A percentile compares a stretch with the other conserved stretches of the same genome.
Evolutionary conservation across 352 stramenopile species (phyloP).

Genomic region (Phytophthora pini): DNA sequence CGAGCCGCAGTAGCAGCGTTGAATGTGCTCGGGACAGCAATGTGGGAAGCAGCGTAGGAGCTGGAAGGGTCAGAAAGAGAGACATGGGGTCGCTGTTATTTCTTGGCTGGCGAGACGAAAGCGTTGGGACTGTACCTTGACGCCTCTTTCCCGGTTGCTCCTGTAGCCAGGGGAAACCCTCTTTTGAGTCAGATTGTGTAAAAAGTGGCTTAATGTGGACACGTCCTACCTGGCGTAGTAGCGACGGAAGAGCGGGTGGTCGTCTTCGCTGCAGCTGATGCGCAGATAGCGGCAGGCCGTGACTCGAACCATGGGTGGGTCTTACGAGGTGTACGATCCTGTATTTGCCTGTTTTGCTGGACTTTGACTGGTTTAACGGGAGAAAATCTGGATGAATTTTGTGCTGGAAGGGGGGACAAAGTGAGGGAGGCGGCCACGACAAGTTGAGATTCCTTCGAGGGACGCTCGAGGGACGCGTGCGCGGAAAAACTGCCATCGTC

Average conservation of each 20-base stretch:
- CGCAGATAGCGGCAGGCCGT: slow-evolving; percentile 29
- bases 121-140: too few species aligned
- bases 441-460: too few species aligned
- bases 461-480: too few species aligned
- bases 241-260: slow-evolving; percentile 41
- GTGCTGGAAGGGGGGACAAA: too few species aligned
- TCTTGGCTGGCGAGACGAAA: slow-evolving; percentile 2
- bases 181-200: slow-evolving; percentile 1
- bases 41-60: slow-evolving; percentile 54
- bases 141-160: too few species aligned
- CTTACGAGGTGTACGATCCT: too few species aligned
- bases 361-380: neutral
- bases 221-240: slow-evolving; percentile 37
- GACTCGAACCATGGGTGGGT: slow-evolving; percentile 17
- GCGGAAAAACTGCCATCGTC: too few species aligned
- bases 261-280: slow-evolving; percentile 32
- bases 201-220: slow-evolving; percentile 1
- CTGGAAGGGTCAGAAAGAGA: slow-evolving; percentile 10
- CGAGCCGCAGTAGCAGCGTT: slow-evolving; percentile 52
- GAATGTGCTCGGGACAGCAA: slow-evolving; percentile 48
- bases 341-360: neutral
- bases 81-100: slow-evolving; percentile 17
- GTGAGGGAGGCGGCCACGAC: too few species aligned
- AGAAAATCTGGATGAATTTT: neutral
- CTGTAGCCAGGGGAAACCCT: too few species aligned